A percentile compares a stretch with the other conserved stretches of the same genome.
Conservation (phyloP, 2,329 filamentous ascomycete genomes). For the Exophiala sp. region DNA sequence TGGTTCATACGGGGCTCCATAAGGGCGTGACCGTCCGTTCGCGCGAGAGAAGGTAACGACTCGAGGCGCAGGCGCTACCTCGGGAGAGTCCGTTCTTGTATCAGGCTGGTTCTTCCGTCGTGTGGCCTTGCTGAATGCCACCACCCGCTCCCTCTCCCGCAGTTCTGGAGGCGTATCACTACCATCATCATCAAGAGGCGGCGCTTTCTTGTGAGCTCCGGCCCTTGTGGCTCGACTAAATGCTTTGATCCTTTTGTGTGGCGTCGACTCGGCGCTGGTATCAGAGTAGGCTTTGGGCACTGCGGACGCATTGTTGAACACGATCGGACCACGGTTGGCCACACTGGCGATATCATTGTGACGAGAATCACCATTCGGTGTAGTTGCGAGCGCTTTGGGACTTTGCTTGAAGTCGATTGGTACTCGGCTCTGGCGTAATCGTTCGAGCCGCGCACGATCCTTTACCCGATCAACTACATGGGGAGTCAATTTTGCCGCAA, state of each 20-base stretch:
- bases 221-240: conserved; percentile 13
- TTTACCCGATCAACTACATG: conserved; percentile 33
- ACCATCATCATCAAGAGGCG: conserved; percentile 8
- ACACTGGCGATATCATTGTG: conserved; percentile 15
- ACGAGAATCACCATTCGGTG: neutral
- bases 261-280: conserved; percentile 12
- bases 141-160: conserved; percentile 6
- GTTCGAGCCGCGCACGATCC: conserved; percentile 35
- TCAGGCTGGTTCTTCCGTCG: conserved; percentile 2
- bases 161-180: conserved; percentile 14
- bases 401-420: conserved; percentile 19
- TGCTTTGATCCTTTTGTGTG: conserved; percentile 11
- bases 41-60: conserved; percentile 18
- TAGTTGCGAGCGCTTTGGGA: neutral
- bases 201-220: neutral
- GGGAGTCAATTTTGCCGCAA: conserved; percentile 34
- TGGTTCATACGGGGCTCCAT: conserved; percentile 3
- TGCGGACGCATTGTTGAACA: conserved; percentile 14
- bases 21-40: conserved; percentile 6
- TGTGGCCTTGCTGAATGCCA: conserved; percentile 16
- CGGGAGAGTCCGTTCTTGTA: neutral
- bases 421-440: conserved; percentile 20
- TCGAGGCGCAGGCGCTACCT: conserved; percentile 6
- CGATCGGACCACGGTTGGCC: conserved; percentile 16
- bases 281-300: conserved; percentile 13